Conservation (phyloP, 176 grass and related monocot species). For the Sorghum bicolor region Sorghum_bicolor_NCBIv3 NC_012875.2:43586501-43587000, state of each 20-base stretch:
- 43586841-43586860: conserved; percentile 50
- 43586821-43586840: conserved; percentile 60
- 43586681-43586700: conserved; percentile 58
- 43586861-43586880: conserved; percentile 49
- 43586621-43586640: conserved; percentile 62
- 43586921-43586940: neutral
- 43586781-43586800: conserved; percentile 27
- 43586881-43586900: conserved; percentile 44
- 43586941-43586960: neutral
- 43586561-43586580: conserved; percentile 22
- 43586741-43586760: conserved; percentile 37
- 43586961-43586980: neutral
- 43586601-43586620: conserved; percentile 49
- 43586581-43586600: conserved; percentile 44
- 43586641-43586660: conserved; percentile 79
- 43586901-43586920: conserved; percentile 56
- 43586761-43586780: neutral
- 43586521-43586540: conserved; percentile 49
- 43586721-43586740: conserved; percentile 61
- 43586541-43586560: conserved; percentile 40
- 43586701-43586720: conserved; percentile 45
- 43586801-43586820: conserved; percentile 62
- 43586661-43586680: conserved; percentile 44
- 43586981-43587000: conserved; percentile 60
- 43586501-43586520: conserved; percentile 44